Evolutionary conservation across 2,329 filamentous ascomycete genomes (phyloP), one percentile per base, ranked within the genome.

Genomic region (Raffaelea deltoideospora): DNA sequence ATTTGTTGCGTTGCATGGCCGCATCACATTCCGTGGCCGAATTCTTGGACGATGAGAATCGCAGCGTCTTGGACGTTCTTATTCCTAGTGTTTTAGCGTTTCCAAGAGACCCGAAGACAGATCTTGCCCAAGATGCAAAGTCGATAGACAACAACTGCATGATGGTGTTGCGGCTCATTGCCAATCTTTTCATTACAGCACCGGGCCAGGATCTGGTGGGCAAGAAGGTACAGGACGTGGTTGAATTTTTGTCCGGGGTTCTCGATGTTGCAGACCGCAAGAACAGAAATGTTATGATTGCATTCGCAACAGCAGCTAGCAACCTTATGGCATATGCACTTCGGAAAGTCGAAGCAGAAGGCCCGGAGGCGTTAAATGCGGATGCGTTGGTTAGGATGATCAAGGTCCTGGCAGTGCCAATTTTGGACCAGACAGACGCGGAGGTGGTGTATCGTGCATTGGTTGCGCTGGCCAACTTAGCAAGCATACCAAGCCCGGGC

Each of bases 361-460:
- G 57, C 40, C 54, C 54, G 39, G 49, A 39, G 23, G 51, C 41
- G 24, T 60, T 57, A 30, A 65, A 68, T 8, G 54, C 59, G 27
- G 61, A 64, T 29, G 53, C 51, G 13, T 43, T 55, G 51, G 63
- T 34, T 53, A 66, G 55, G 53, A 57, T 43, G 60, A 59, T 28
- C 49, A 73, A 46, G 22, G 65, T 79, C 5, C 55, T 87, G 1
- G 68, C 68, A 2, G 64, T 66, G 38, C 67, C 88, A 1, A 56
- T 93, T 1, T 59, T 63, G 6, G 67, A 64, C 4, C 77, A 83
- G 44, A 73, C 65, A 3, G 87, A 96, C 48, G 72, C 77, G 0
- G 90, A 96, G 53, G 82, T 84, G 0, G 59, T 90, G 4, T 96
- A 87, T 53, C 75, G 90, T 18, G 74, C 75, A 0, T 65, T 96